Conservation (phyloP, 2,329 filamentous ascomycete genomes). For the Davidsoniella eucalypti region DNA sequence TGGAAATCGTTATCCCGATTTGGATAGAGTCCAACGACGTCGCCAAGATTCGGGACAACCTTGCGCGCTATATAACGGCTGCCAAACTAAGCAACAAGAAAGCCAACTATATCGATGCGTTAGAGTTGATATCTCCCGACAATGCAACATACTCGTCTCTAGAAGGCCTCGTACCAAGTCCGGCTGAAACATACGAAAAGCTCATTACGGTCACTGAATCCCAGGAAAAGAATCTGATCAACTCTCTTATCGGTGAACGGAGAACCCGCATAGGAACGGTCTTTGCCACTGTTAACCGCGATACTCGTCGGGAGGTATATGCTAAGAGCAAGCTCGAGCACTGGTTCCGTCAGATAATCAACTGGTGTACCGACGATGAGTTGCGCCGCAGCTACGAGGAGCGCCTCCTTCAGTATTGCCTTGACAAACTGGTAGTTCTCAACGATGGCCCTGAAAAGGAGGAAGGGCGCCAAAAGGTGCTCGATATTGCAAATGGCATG, state of each 20-base stretch:
- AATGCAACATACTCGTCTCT: slow-evolving; percentile 68
- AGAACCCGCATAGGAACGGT: slow-evolving; percentile 74
- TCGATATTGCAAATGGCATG: slow-evolving; percentile 74
- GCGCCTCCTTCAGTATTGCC: slow-evolving; percentile 66
- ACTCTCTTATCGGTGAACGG: slow-evolving; percentile 75
- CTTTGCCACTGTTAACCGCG: slow-evolving; percentile 64
- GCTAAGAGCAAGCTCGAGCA: slow-evolving; percentile 59
- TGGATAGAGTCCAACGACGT: slow-evolving; percentile 50
- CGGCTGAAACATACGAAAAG: slow-evolving; percentile 62
- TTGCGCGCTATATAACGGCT: slow-evolving; percentile 67
- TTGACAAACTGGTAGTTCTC: slow-evolving; percentile 59
- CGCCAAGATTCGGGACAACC: slow-evolving; percentile 46
- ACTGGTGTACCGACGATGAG: slow-evolving; percentile 83
- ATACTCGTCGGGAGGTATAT: slow-evolving; percentile 78
- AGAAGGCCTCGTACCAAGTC: slow-evolving; percentile 68
- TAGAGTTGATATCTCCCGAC: slow-evolving; percentile 61
- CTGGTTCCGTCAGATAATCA: slow-evolving; percentile 67
- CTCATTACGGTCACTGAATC: slow-evolving; percentile 71
- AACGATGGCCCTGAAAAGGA: slow-evolving; percentile 48
- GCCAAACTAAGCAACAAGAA: slow-evolving; percentile 57
- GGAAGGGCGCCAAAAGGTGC: slow-evolving; percentile 53
- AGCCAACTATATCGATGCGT: slow-evolving; percentile 56
- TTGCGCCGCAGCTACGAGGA: slow-evolving; percentile 74
- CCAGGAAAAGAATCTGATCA: slow-evolving; percentile 79
- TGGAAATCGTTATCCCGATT: slow-evolving; percentile 56